These are phyloP conservation scores for Candida andamanensis DNA, from an alignment of 805 yeast genomes.

Conservation along the genomic window DNA sequence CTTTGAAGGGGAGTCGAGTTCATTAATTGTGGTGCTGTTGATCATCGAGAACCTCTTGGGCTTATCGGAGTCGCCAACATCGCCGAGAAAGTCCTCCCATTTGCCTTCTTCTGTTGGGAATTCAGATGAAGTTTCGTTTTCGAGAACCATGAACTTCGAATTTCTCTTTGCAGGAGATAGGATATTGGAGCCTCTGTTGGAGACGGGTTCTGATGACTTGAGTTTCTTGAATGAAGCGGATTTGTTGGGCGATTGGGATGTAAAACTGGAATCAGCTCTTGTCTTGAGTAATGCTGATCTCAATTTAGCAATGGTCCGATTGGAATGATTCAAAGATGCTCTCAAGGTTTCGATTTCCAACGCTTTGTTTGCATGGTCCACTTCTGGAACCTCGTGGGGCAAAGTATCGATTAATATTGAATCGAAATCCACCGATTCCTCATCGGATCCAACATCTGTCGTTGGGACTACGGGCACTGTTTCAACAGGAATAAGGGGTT, in stretches of 20 bases:
- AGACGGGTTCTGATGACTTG: constrained; percentile 9
- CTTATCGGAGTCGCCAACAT: constrained; percentile 20
- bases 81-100: constrained; percentile 39
- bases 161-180: constrained; percentile 32
- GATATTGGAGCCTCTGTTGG: constrained; percentile 19
- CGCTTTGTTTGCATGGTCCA: constrained; percentile 38
- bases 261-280: constrained; percentile 23
- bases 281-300: constrained; percentile 46
- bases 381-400: constrained; percentile 18
- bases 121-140: constrained; percentile 10
- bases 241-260: constrained; percentile 12
- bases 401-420: constrained; percentile 25
- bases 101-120: constrained; percentile 17
- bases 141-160: constrained; percentile 27
- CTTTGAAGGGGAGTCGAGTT: constrained; percentile 9
- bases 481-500: not conserved
- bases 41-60: constrained; percentile 14
- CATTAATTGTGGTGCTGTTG: constrained; percentile 12
- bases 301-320: constrained; percentile 55
- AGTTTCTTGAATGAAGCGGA: constrained; percentile 11
- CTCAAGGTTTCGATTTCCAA: constrained; percentile 64
- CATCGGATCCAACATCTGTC: constrained; percentile 13
- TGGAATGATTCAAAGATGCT: constrained; percentile 61
- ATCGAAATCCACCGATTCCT: constrained; percentile 32
- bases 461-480: constrained; percentile 1